Evolutionary conservation across 179 eudicot genomes (phyloP), one percentile per base, ranked within the genome.

Genomic region (Vitellaria paradoxa): DNA sequence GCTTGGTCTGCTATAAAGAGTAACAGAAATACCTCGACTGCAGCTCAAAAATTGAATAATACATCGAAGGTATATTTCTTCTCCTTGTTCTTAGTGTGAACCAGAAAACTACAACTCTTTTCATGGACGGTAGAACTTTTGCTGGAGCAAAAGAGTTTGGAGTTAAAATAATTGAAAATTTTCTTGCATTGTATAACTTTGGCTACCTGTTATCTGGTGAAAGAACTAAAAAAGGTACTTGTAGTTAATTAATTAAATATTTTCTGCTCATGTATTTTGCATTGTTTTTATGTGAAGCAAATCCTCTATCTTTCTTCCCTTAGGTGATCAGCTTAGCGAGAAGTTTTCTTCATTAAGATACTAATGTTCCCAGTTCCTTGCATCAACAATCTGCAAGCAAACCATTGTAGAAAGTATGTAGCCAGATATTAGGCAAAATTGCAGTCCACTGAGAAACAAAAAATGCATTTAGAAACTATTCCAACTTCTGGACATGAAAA

Each of bases 31-130:
- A 72, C 18, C 45, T 72, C 72, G 13, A 72, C 60, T 17, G 60
- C 76, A 73, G 79, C 37, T 64, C 78, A 67, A 52, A 77, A 56
- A 9, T 24, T 65, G 46, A 78, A 62, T 11, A 77, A 73, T 45
- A 67, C 79, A 66, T 67, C 77, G 11, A 79, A 81, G 87, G 89
- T 88, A 77, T 26, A 20, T 62, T 24, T 70, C 75, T 37, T 76
- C 53, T 78, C 8, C 37, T 57, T 56, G 30, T 49, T 9, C 26
- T 68, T 18, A 46, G 24, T 11, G 18, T 65, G 63, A 7, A 17
- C 24, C 18, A 23, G 46, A 47, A 21, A 9, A 3, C 17, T 8
- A 3, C 4, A 18, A n/a, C 18, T 64, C 20, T 63, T 9, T 45
- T 26, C 10, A n/a, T 6, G 37, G 70, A 23, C n/a, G 8, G 10